Evolutionary conservation across 257 asterid genomes (phyloP).

Genomic region (Eucommia ulmoides): DNA sequence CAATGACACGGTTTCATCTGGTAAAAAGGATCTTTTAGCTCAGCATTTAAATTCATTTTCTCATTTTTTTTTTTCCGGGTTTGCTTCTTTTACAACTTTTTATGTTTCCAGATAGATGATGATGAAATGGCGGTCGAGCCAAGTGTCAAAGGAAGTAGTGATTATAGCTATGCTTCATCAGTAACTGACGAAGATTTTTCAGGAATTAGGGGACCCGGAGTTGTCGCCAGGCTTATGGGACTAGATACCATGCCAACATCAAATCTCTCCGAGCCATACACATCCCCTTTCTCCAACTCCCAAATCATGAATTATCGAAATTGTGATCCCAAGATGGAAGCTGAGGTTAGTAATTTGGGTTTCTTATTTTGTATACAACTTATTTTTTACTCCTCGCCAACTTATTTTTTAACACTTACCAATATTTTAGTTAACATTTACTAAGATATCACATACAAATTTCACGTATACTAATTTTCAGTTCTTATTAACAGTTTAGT

Average conservation of each 20-base stretch:
- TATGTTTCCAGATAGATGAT: conserved; percentile 37
- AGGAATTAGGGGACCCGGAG: conserved; percentile 50
- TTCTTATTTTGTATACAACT: too few species aligned
- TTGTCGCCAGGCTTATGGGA: conserved; percentile 98
- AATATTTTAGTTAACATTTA: too few species aligned
- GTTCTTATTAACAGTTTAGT: too few species aligned
- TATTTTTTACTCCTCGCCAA: too few species aligned
- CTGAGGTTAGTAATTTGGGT: too few species aligned
- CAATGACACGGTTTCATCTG: conserved; percentile 42
- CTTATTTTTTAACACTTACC: too few species aligned
- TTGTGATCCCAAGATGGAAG: conserved; percentile 15
- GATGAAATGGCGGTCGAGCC: conserved; percentile 39
- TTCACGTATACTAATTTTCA: too few species aligned
- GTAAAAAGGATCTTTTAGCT: conserved; percentile 16
- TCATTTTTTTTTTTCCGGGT: not conserved
- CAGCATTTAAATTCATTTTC: conserved; percentile 1
- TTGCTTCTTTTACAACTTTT: not conserved
- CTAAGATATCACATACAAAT: too few species aligned
- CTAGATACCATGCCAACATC: conserved; percentile 73
- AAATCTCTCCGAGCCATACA: conserved; percentile 27
- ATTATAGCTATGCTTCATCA: conserved; percentile 70
- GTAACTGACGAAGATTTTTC: conserved; percentile 58
- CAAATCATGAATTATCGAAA: conserved; percentile 27
- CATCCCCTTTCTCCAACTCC: conserved; percentile 42
- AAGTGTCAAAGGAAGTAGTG: conserved; percentile 55